phyloP scores from a whole-genome alignment of 2,329 filamentous ascomycete species.

The Helminthosporium solani region DNA sequence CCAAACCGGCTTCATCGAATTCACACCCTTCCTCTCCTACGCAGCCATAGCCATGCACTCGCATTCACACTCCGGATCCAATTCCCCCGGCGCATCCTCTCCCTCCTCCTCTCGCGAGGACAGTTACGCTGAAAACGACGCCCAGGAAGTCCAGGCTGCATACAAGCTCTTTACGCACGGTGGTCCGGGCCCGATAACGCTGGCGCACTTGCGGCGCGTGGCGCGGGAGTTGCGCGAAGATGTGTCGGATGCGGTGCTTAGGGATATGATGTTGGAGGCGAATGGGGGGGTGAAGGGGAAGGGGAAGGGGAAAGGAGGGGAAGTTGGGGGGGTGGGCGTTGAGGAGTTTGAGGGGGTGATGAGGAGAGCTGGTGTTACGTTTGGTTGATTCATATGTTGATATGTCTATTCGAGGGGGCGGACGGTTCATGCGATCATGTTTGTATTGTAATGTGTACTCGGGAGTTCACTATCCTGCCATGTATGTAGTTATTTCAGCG shows the following conservation, averaged over 20 bases:
- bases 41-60: conserved; percentile 79
- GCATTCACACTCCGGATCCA: conserved; percentile 29
- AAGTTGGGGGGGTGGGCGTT: conserved; percentile 64
- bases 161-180: conserved; percentile 73
- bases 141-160: conserved; percentile 75
- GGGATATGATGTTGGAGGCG: conserved; percentile 93
- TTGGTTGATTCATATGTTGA: conserved; percentile 58
- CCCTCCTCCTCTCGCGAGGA: conserved; percentile 50
- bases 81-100: conserved; percentile 20
- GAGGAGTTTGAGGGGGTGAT: conserved; percentile 87
- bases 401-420: neutral
- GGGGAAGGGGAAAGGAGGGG: conserved; percentile 65
- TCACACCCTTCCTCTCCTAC: conserved; percentile 80
- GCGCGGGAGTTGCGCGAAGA: conserved; percentile 81
- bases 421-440: too few species aligned
- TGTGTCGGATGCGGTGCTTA: conserved; percentile 77
- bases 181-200: conserved; percentile 66
- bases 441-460: too few species aligned
- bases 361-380: conserved; percentile 73
- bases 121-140: conserved; percentile 33
- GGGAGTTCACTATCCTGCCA: too few species aligned
- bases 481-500: too few species aligned
- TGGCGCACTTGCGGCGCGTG: conserved; percentile 75
- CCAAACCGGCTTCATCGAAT: conserved; percentile 72
- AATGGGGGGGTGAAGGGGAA: conserved; percentile 66